Evolutionary conservation across 225 moss, liverwort and hornwort genomes (phyloP).

Genomic region (Pseudisothecium myosuroides): DNA sequence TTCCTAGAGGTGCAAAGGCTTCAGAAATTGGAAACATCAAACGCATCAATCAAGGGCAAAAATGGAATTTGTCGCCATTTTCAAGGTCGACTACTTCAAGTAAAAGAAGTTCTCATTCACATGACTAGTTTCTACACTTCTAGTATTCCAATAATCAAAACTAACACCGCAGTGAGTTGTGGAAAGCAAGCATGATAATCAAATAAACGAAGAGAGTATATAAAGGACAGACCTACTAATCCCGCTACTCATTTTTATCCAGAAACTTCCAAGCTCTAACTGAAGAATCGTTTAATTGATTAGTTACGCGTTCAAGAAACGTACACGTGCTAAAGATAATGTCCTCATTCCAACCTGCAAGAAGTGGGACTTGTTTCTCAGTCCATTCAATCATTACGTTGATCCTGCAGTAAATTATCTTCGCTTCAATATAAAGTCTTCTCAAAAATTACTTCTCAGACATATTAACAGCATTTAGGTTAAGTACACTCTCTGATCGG

Average conservation of each 20-base stretch:
- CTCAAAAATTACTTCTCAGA: slow-evolving; percentile 2
- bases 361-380: slow-evolving; percentile 29
- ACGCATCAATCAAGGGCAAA: background rate
- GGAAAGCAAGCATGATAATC: background rate
- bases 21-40: background rate
- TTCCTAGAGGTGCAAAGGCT: background rate
- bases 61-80: background rate
- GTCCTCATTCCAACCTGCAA: slow-evolving; percentile 29
- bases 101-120: background rate
- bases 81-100: background rate
- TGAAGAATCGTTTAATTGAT: background rate
- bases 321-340: slow-evolving; percentile 16
- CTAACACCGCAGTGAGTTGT: background rate
- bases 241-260: background rate
- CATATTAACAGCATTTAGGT: slow-evolving; percentile 2
- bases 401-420: slow-evolving; percentile 31
- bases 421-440: slow-evolving; percentile 18
- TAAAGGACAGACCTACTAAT: background rate
- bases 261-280: background rate
- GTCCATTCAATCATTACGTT: slow-evolving; percentile 25
- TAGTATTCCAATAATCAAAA: background rate
- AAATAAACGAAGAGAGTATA: background rate
- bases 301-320: slow-evolving; percentile 14
- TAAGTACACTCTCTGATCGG: background rate
- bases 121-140: background rate